These are phyloP conservation scores for Entoloma clypeatum DNA, from an alignment of 1,284 basidiomycete genomes.

Conservation along the genomic window DNA sequence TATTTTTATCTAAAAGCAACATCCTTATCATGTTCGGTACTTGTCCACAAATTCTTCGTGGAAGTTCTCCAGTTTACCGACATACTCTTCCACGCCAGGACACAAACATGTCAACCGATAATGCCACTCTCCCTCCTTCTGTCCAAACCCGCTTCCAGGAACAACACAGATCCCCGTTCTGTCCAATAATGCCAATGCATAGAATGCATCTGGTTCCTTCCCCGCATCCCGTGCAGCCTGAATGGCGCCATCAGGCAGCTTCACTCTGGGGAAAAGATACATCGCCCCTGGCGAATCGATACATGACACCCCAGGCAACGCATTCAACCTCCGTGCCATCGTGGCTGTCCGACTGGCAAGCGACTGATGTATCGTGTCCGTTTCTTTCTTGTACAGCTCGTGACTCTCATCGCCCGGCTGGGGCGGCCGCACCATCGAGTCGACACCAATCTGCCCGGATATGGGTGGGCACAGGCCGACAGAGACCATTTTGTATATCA, in stretches of 20 bases:
- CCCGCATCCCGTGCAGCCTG: slow-evolving; percentile 68
- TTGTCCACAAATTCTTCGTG: slow-evolving; percentile 74
- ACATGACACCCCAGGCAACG: slow-evolving; percentile 78
- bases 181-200: slow-evolving; percentile 79
- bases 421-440: slow-evolving; percentile 85
- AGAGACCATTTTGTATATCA: slow-evolving; percentile 94
- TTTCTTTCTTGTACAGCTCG: slow-evolving; percentile 77
- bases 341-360: slow-evolving; percentile 67
- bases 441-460: slow-evolving; percentile 87
- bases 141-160: slow-evolving; percentile 90
- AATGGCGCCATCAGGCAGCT: slow-evolving; percentile 57
- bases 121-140: slow-evolving; percentile 84
- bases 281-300: slow-evolving; percentile 80
- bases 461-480: slow-evolving; percentile 88
- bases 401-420: slow-evolving; percentile 73
- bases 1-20: too few species aligned
- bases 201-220: slow-evolving; percentile 85
- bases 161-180: slow-evolving; percentile 92
- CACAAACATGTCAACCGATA: slow-evolving; percentile 86
- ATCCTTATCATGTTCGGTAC: slow-evolving; percentile 40
- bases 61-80: slow-evolving; percentile 81
- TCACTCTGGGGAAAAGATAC: slow-evolving; percentile 36
- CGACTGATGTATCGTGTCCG: slow-evolving; percentile 70
- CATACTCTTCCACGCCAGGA: slow-evolving; percentile 88
- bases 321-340: slow-evolving; percentile 76